Base-by-base conservation (phyloP, 441 rosid species). In the Gossypium davidsonii region DNA sequence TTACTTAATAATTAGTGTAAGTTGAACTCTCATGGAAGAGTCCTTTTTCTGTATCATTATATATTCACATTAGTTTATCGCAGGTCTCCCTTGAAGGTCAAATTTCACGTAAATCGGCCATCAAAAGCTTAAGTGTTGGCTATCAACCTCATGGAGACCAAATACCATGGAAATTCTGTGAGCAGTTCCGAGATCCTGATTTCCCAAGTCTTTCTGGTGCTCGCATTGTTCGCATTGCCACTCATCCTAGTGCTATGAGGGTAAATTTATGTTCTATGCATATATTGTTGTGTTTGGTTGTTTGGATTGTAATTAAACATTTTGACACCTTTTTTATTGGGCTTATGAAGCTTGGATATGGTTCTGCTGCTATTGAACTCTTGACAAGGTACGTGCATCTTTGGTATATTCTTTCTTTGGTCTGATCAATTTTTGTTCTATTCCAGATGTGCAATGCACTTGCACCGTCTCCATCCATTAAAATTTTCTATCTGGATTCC, bases 151-250 rank as follows among this genome's bases (percentile, higher is more conserved):
- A 48, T 83, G 99, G 99, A 72, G 98, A 96, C 83, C 98, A 91
- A 76, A 91, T 96, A 70, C 91, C 90, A 7, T 86, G 90, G 91
- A 84, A 89, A 76, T 88, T 93, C 77, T 80, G 73, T 69, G 89
- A 86, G 79, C 88, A 83, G 59, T 85, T 87, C 68, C 87, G 87
- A 70, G 96, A 96, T 70, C 75, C 89, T 20, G 94, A 77, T 66
- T 96, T 96, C 77, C 99, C 99, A 73, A 83, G 85, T 70, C 91
- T 93, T 71, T 96, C 99, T 28, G 99, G 99, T 76, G 98, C 90
- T 86, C 93, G 99, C 60, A 88, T 96, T 28, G 97, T 93, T 65
- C 92, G 99, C 64, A 96, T 96, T 76, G 99, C 99, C 61, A 93
- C 96, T 78, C 97, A 96, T 84, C 99, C 99, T 71, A 91, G 87